These are phyloP conservation scores for Vigna radiata DNA, from an alignment of 306 rosid genomes.

Conservation along the genomic window DNA sequence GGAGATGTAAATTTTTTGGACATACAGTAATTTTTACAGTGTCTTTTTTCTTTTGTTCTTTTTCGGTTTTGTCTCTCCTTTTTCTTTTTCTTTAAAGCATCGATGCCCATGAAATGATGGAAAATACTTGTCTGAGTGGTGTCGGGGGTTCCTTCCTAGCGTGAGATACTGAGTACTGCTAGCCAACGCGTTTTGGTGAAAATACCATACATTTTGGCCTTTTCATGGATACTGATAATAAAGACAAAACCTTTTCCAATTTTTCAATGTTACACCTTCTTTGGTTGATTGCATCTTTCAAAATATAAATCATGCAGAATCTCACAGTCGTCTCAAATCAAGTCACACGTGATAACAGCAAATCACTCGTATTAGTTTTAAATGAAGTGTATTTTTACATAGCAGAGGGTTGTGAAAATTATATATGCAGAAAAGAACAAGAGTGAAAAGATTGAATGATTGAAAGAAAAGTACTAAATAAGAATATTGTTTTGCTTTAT, in stretches of 20 bases:
- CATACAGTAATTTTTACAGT: conserved; percentile 35
- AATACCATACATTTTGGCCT: neutral
- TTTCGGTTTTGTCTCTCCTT: neutral
- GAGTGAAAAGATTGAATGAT: conserved; percentile 44
- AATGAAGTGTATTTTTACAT: neutral
- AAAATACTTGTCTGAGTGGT: conserved; percentile 1
- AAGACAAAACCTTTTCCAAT: conserved; percentile 1
- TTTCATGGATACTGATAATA: neutral
- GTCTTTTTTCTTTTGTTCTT: conserved; percentile 22
- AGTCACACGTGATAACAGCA: too few species aligned
- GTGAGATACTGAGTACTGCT: neutral
- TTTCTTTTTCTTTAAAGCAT: neutral
- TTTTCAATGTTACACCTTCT: neutral
- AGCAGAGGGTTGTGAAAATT: conserved; percentile 12
- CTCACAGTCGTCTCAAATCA: too few species aligned
- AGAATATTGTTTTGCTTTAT: conserved; percentile 26
- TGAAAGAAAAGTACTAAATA: conserved; percentile 28
- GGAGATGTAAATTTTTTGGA: conserved; percentile 46
- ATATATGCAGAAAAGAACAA: conserved; percentile 19
- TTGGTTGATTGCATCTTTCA: too few species aligned
- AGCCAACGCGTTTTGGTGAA: neutral
- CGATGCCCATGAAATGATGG: conserved; percentile 4
- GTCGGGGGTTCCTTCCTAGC: too few species aligned
- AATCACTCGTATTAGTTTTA: neutral
- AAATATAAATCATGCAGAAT: too few species aligned